phyloP scores from a whole-genome alignment of 2,329 filamentous ascomycete species.

The Hypoxylon sp. region DNA sequence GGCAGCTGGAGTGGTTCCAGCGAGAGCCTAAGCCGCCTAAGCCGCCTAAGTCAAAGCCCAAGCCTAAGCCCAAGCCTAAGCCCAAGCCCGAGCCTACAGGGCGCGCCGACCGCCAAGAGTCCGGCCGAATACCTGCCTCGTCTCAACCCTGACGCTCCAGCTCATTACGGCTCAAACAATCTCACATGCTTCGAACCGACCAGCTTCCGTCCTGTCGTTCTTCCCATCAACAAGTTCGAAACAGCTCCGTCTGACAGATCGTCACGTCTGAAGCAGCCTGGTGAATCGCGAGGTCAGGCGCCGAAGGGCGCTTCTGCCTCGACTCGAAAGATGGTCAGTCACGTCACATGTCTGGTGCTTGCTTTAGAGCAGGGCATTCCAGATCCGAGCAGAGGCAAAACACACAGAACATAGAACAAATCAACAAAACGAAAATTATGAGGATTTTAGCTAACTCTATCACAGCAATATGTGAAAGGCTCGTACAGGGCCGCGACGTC shows the following conservation, averaged over 20 bases:
- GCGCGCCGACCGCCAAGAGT: constrained; percentile 33
- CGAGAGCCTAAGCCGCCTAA: too few relatives aligned
- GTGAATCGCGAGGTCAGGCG: constrained; percentile 8
- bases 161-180: neutral
- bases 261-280: neutral
- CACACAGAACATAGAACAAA: too few relatives aligned
- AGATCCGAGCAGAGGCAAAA: too few relatives aligned
- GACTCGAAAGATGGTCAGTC: constrained; percentile 31
- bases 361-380: neutral
- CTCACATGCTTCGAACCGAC: neutral
- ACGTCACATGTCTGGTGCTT: neutral
- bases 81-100: constrained; percentile 5
- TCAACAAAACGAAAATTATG: too few relatives aligned
- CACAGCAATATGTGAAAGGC: constrained; percentile 41
- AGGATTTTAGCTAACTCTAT: neutral
- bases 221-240: constrained; percentile 7
- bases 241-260: neutral
- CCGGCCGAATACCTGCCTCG: constrained; percentile 9
- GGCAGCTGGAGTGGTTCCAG: too few relatives aligned
- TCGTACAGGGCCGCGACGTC: constrained; percentile 55
- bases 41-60: too few relatives aligned
- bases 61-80: neutral
- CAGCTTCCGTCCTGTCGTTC: constrained; percentile 4
- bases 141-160: constrained; percentile 13
- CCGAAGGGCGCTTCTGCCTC: constrained; percentile 25